These are phyloP conservation scores for Microcyclospora pomicola DNA, from an alignment of 2,329 filamentous ascomycete genomes.

Conservation along the genomic window DNA sequence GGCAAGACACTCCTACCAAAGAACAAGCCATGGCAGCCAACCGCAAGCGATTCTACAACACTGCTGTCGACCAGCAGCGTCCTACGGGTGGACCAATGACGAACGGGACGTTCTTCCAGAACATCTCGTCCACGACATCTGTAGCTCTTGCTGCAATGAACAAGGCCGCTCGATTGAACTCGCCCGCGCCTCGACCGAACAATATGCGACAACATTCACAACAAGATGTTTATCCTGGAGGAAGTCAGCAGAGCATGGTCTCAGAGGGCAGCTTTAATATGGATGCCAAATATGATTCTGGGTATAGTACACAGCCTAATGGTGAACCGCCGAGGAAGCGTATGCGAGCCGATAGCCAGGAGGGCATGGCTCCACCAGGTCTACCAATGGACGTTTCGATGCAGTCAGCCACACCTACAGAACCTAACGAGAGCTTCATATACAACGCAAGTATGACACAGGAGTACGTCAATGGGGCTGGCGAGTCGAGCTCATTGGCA, in stretches of 20 bases:
- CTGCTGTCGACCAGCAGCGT: conserved; percentile 50
- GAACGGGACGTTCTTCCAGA: conserved; percentile 78
- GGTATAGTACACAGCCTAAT: conserved; percentile 48
- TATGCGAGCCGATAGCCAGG: conserved; percentile 34
- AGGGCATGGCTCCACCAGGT: conserved; percentile 17
- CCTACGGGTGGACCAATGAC: conserved; percentile 25
- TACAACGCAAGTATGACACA: conserved; percentile 36
- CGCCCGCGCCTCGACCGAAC: conserved; percentile 55
- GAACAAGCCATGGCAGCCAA: conserved; percentile 93
- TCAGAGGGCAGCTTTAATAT: conserved; percentile 17
- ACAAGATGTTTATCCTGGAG: conserved; percentile 49
- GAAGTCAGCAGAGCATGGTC: conserved; percentile 66
- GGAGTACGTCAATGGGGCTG: conserved; percentile 29
- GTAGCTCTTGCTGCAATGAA: conserved; percentile 92
- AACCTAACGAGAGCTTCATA: conserved; percentile 66
- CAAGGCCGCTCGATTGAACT: conserved; percentile 80
- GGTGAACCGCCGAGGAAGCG: conserved; percentile 72
- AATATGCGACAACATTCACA: conserved; percentile 62
- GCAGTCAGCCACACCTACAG: conserved; percentile 57
- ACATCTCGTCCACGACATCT: conserved; percentile 84
- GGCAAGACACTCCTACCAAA: conserved; percentile 89
- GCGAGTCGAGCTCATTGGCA: conserved; percentile 46
- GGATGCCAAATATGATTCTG: conserved; percentile 46
- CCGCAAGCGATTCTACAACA: conserved; percentile 81
- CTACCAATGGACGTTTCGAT: conserved; percentile 39